A percentile compares a stretch with the other conserved stretches of the same genome.
These are phyloP conservation scores for Plenodomus tracheiphilus DNA, from an alignment of 2,329 filamentous ascomycete species.

Conservation along the genomic window DNA sequence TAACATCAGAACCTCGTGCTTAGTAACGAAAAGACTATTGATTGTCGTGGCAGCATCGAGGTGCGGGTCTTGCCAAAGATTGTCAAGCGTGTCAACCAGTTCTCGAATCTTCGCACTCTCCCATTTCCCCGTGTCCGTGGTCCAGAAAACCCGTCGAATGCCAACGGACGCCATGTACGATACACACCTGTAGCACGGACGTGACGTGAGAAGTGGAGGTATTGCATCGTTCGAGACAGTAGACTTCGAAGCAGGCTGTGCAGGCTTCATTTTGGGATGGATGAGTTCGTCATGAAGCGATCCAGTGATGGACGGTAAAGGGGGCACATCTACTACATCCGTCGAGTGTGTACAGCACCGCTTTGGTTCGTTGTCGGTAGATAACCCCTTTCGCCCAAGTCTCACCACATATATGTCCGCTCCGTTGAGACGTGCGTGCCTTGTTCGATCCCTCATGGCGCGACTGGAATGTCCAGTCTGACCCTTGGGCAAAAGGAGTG, in stretches of 20 bases:
- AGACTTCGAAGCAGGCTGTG: background rate
- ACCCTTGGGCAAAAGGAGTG: slow-evolving; percentile 33
- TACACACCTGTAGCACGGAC: slow-evolving; percentile 58
- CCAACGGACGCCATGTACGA: slow-evolving; percentile 56
- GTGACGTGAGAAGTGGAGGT: slow-evolving; percentile 44
- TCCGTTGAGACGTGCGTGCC: slow-evolving; percentile 52
- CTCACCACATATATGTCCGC: slow-evolving; percentile 58
- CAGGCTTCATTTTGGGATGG: slow-evolving; percentile 7
- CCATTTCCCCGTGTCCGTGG: slow-evolving; percentile 53
- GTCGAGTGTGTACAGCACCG: slow-evolving; percentile 3
- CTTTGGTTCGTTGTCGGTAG: background rate
- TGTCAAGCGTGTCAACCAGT: slow-evolving; percentile 52
- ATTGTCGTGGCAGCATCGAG: slow-evolving; percentile 17
- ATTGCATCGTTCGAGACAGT: background rate
- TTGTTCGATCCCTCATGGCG: slow-evolving; percentile 47
- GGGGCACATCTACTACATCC: background rate
- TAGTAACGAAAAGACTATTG: slow-evolving; percentile 54
- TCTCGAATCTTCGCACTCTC: slow-evolving; percentile 56
- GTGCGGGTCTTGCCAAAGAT: slow-evolving; percentile 13
- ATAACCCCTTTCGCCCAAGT: slow-evolving; percentile 32
- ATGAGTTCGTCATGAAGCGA: slow-evolving; percentile 56
- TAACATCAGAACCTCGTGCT: slow-evolving; percentile 57
- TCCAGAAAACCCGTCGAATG: slow-evolving; percentile 59
- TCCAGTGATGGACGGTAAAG: slow-evolving; percentile 7
- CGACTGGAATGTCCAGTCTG: slow-evolving; percentile 19